Evolutionary conservation across 768 basidiomycete species (phyloP).

Genomic region (Tulasnella sp.): DNA sequence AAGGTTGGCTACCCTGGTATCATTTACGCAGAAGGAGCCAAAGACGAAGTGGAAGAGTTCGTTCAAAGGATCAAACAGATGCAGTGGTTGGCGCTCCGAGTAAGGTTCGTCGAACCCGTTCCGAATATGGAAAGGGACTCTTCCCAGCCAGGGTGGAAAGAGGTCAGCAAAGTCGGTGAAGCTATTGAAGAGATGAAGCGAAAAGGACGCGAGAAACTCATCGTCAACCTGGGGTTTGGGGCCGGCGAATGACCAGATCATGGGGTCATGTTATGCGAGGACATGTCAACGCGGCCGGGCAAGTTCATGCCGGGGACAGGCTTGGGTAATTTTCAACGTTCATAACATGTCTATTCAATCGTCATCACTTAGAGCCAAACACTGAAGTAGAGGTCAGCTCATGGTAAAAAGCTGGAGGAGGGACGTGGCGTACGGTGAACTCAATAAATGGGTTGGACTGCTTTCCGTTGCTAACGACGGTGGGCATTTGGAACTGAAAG

Average conservation of each 20-base stretch:
- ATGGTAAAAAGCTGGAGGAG: background rate
- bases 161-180: constrained; percentile 66
- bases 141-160: constrained; percentile 48
- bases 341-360: background rate
- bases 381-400: constrained; percentile 25
- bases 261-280: background rate
- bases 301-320: background rate
- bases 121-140: constrained; percentile 26
- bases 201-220: constrained; percentile 52
- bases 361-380: constrained; percentile 33
- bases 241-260: background rate
- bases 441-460: constrained; percentile 68
- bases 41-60: constrained; percentile 57
- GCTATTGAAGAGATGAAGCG: constrained; percentile 63
- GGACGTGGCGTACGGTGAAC: constrained; percentile 62
- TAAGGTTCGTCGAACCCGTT: constrained; percentile 57
- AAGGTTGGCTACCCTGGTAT: constrained; percentile 74
- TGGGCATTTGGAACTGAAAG: constrained; percentile 83
- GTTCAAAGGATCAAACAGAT: constrained; percentile 63
- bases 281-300: background rate
- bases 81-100: constrained; percentile 71
- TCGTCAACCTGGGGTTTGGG: constrained; percentile 68
- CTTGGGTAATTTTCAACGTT: background rate
- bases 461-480: constrained; percentile 39
- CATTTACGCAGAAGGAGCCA: constrained; percentile 63